A percentile compares a stretch with the other conserved stretches of the same genome.
phyloP scores from a whole-genome alignment of 116 monocot genomes.

The Zostera marina region DNA sequence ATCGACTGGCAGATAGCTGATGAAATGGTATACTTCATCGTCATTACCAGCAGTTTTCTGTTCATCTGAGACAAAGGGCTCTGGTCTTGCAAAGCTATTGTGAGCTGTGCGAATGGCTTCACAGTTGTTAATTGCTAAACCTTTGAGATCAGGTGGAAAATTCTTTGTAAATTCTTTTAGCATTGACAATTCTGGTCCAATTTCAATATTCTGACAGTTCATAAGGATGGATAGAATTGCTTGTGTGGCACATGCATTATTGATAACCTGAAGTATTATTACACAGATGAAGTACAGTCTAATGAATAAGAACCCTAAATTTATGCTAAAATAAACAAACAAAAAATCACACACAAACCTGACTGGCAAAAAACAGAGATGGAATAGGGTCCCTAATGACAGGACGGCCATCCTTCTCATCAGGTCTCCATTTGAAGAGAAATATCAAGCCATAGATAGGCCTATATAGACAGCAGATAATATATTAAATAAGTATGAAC shows the following conservation, averaged over 20 bases:
- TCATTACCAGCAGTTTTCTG: constrained; percentile 57
- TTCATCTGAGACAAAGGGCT: constrained; percentile 84
- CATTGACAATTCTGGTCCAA: constrained; percentile 73
- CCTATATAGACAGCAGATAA: constrained; percentile 17
- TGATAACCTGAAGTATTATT: constrained; percentile 49
- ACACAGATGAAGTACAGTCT: background rate
- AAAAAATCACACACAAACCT: constrained; percentile 21
- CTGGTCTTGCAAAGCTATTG: constrained; percentile 96
- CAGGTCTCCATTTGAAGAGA: constrained; percentile 87
- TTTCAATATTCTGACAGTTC: constrained; percentile 69
- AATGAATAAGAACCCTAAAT: background rate
- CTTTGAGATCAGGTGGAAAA: constrained; percentile 88
- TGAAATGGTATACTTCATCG: constrained; percentile 95
- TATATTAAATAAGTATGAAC: background rate
- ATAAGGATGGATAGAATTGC: constrained; percentile 89
- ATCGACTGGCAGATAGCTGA: constrained; percentile 87
- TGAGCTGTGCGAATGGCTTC: constrained; percentile 93
- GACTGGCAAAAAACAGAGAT: constrained; percentile 86
- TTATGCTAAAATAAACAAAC: background rate
- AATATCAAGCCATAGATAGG: constrained; percentile 93
- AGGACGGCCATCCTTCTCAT: constrained; percentile 67
- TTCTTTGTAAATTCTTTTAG: constrained; percentile 87
- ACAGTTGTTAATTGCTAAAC: constrained; percentile 86
- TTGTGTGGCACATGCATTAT: constrained; percentile 98
- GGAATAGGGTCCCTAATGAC: constrained; percentile 58